phyloP scores from a whole-genome alignment of 2,329 filamentous ascomycete species.

The Xylaria sp. region DNA sequence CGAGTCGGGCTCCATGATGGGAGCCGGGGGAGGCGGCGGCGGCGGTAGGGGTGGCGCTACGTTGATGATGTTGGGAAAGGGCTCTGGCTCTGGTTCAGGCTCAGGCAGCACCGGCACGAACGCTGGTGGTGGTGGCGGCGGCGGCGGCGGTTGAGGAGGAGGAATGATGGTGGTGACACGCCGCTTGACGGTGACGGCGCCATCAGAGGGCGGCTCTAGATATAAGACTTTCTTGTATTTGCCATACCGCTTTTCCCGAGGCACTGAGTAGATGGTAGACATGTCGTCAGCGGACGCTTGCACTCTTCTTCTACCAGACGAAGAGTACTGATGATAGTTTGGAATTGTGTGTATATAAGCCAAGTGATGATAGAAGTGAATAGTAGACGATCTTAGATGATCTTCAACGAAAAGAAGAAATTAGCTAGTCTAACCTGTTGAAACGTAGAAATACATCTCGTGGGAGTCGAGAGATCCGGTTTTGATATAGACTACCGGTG shows the following conservation, averaged over 20 bases:
- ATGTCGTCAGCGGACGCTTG: constrained; percentile 44
- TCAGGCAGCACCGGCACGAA: constrained; percentile 36
- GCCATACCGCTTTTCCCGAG: constrained; percentile 49
- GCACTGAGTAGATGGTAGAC: constrained; percentile 47
- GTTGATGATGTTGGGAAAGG: constrained; percentile 41
- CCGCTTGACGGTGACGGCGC: constrained; percentile 51
- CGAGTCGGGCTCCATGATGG: constrained; percentile 36
- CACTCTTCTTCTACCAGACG: constrained; percentile 19
- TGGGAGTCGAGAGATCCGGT: constrained; percentile 38
- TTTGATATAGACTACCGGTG: constrained; percentile 39
- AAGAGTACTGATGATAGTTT: constrained; percentile 1
- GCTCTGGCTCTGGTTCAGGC: constrained; percentile 39
- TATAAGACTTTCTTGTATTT: constrained; percentile 56
- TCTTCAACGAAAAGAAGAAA: constrained; percentile 14
- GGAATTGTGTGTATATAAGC: constrained; percentile 4
- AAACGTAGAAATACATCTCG: constrained; percentile 46
- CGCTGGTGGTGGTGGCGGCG: constrained; percentile 37
- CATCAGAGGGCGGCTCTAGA: constrained; percentile 53
- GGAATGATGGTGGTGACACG: constrained; percentile 54
- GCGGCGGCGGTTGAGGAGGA: constrained; percentile 42
- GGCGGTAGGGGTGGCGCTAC: constrained; percentile 43
- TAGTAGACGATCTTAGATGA: background rate
- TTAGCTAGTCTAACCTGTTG: constrained; percentile 43
- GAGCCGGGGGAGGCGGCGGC: constrained; percentile 33
- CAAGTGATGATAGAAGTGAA: background rate